Evolutionary conservation across 1,284 basidiomycete species (phyloP), one percentile per base, ranked within the genome.

Genomic region (Boletus sp.): DNA sequence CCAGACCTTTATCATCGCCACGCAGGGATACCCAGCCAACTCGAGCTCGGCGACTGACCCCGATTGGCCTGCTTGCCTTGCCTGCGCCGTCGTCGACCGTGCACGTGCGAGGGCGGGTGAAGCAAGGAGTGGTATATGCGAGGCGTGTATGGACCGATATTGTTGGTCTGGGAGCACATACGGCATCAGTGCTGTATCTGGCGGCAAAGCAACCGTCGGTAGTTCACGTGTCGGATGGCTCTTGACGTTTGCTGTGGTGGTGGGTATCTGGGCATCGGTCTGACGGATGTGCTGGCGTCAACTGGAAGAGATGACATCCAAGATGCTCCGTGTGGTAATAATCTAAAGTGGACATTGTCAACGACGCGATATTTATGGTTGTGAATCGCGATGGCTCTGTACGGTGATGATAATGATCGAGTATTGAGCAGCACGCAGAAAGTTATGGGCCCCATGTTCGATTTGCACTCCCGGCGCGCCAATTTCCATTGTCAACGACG

Each of bases 21-120:
- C 78, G 23, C 80, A 81, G 64, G 81, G 79, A 8, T 71, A 70
- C 16, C 72, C 73, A 0, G 50, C 62, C 16, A 33, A 56, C 16
- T 21, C 62, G 1, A 65, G 54, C 11, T 37, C 50, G 27, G 48
- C 47, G 14, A 68, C 47, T 13, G 81, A 83, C 46, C 68, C 70
- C 3, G 69, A 79, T 35, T 83, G 79, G 79, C 73, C 78, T 0
- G 75, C 77, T 58, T 82, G 81, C 55, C 59, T 82, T 38, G 79
- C 80, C 25, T 82, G 80, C 52, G 80, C 79, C 0, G 67, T 80
- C 16, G 76, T 79, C 5, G 81, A 82, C 38, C 74, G 80, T 37
- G 71, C 74, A 21, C 67, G 81, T 8, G 67, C 64, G 13, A 59
- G 73, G 43, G 50, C 62, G 25, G 71, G 76, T 2, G 64, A 69